Percentiles rank a stretch among this genome's conserved stretches.
These are phyloP conservation scores for Starmerella floris DNA, from an alignment of 805 yeast genomes.

Conservation along the genomic window DNA sequence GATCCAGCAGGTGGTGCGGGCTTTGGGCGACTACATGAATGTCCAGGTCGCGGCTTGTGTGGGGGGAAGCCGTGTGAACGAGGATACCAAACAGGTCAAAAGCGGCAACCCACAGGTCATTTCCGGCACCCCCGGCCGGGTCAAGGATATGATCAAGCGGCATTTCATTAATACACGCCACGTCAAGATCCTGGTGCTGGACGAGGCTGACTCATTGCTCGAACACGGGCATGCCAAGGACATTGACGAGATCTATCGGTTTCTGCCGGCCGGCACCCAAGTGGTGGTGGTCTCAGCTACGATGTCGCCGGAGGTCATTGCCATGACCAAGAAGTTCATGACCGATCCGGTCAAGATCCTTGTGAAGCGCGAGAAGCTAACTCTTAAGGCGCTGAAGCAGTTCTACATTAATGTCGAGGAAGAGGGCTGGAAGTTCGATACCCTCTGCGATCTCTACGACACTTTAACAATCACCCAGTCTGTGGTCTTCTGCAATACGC, in stretches of 20 bases:
- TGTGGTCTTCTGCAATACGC: constrained; percentile 94
- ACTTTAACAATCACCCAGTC: constrained; percentile 92
- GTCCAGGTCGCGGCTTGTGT: constrained; percentile 81
- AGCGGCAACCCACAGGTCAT: constrained; percentile 77
- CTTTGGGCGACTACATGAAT: constrained; percentile 79
- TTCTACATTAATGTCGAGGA: constrained; percentile 80
- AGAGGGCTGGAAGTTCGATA: constrained; percentile 90
- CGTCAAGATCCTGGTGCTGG: constrained; percentile 77
- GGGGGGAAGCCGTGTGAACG: constrained; percentile 79
- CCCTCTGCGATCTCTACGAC: constrained; percentile 88
- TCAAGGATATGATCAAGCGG: constrained; percentile 78
- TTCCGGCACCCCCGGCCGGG: constrained; percentile 97
- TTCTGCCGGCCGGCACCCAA: constrained; percentile 73
- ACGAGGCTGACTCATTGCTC: constrained; percentile 93
- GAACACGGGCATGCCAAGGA: constrained; percentile 91
- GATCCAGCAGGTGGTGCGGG: constrained; percentile 74
- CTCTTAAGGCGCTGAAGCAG: constrained; percentile 90
- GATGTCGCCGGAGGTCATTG: constrained; percentile 79
- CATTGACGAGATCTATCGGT: constrained; percentile 79
- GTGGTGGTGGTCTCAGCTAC: constrained; percentile 94
- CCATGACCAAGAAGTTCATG: constrained; percentile 83
- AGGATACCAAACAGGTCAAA: constrained; percentile 56
- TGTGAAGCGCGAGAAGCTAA: constrained; percentile 87
- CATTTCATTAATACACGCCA: constrained; percentile 59
- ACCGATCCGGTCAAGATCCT: constrained; percentile 85